phyloP scores from a whole-genome alignment of 2,329 filamentous ascomycete species.

The Pseudonectria foliicola region DNA sequence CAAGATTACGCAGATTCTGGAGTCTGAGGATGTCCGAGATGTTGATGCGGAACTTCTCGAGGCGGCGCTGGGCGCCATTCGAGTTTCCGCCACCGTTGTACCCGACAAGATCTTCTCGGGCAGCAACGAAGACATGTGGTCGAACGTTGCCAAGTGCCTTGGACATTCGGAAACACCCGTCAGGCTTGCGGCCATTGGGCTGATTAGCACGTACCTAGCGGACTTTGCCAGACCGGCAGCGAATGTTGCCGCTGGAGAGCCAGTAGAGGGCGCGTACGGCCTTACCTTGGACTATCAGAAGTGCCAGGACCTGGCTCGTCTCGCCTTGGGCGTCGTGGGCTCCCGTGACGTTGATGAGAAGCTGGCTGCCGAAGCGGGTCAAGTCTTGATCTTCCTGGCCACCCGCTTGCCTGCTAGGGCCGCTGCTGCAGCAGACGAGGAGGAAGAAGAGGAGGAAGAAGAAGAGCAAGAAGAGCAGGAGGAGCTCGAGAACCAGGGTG shows the following conservation, averaged over 20 bases:
- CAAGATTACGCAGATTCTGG: constrained; percentile 46
- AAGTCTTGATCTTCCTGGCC: constrained; percentile 78
- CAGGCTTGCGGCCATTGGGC: constrained; percentile 66
- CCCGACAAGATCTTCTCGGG: constrained; percentile 56
- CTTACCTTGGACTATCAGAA: constrained; percentile 58
- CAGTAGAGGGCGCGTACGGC: constrained; percentile 63
- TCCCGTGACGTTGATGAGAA: constrained; percentile 60
- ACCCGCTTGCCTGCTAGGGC: constrained; percentile 38
- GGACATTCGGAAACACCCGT: constrained; percentile 66
- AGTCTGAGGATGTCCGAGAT: constrained; percentile 44
- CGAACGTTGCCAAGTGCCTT: constrained; percentile 58
- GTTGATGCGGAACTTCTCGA: constrained; percentile 66
- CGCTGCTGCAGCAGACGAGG: constrained; percentile 34
- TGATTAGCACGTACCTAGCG: constrained; percentile 71
- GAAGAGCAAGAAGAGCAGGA: constrained; percentile 36
- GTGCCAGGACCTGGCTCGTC: constrained; percentile 51
- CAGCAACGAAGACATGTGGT: constrained; percentile 62
- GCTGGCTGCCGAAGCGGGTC: constrained; percentile 70
- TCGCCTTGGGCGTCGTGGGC: constrained; percentile 48
- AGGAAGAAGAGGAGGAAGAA: constrained; percentile 27
- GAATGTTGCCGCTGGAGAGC: constrained; percentile 42
- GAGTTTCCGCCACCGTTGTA: constrained; percentile 59
- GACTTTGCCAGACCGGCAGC: constrained; percentile 62
- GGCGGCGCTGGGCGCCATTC: constrained; percentile 62
- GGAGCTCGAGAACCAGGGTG: constrained; percentile 36